Base-by-base conservation (phyloP, 805 yeast genomes). In the Pichia membranifaciens region DNA sequence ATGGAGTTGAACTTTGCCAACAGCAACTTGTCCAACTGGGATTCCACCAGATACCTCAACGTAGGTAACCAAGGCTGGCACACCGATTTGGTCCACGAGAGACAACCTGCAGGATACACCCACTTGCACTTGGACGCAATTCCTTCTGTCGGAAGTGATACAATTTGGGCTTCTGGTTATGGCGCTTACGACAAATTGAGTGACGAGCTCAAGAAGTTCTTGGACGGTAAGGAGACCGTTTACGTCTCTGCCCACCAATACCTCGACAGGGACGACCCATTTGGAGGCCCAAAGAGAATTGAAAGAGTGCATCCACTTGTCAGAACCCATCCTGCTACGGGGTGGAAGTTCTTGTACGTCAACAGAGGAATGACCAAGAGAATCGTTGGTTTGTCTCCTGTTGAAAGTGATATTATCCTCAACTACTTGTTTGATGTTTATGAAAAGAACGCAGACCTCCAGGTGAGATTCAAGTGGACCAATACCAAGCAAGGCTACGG, bases 311-410 rank as follows among this genome's bases (percentile, higher is more conserved):
- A 81, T 61, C 84, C 84, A 3, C 52, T 81, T 18, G 72, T 81
- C 21, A 72, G 84, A 64, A 77, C 82, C 28, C 83, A 81, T 54
- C 85, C 86, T 10, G 81, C 73, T 12, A 79, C 84, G 23, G 83
- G 83, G 33, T 71, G 78, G 76, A 81, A 80, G 61, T 67, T 78
- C 2, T 64, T 79, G 51, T 79, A 66, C 52, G 77, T 78, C 33
- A 76, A 78, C 61, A 69, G 78, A 41, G 64, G 69, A 18, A 69
- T 71, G 70, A 78, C 81, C 9, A 67, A 56, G 37, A 67, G 76
- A 52, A 78, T 79, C 47, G 70, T 71, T 10, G 83, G 81, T 0
- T 74, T 64, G 45, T 72, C 74, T 46, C 72, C 72, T 25, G 74
- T 64, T 44, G 84, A 79, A 60, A 68, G 75, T 12, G 72, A 71